Percentiles rank a stretch among this genome's conserved stretches.
These are phyloP conservation scores for Dioszegia aurantiaca DNA, from an alignment of 768 basidiomycete species.

Conservation along the genomic window DNA sequence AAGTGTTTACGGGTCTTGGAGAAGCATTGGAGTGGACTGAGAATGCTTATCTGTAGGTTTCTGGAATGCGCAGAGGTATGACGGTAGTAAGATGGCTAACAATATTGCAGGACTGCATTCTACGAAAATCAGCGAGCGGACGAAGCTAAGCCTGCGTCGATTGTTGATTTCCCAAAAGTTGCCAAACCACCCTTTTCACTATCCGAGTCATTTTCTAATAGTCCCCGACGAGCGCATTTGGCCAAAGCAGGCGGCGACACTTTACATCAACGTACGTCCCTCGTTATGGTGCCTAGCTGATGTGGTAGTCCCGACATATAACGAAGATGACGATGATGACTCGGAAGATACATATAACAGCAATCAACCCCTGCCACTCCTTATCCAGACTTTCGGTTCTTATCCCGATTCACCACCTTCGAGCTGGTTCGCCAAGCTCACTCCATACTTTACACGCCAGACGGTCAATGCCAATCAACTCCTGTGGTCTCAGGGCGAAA, in stretches of 20 bases:
- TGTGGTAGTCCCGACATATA: neutral
- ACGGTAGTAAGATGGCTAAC: slow-evolving; percentile 57
- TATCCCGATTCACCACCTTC: slow-evolving; percentile 57
- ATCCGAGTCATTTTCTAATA: slow-evolving; percentile 58
- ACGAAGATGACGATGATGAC: slow-evolving; percentile 9
- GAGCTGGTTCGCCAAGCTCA: slow-evolving; percentile 62
- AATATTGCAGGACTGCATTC: slow-evolving; percentile 45
- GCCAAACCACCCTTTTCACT: slow-evolving; percentile 56
- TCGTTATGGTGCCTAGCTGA: neutral
- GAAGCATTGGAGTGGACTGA: slow-evolving; percentile 98
- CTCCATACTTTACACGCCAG: slow-evolving; percentile 68
- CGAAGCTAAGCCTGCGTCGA: slow-evolving; percentile 18
- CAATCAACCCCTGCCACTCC: slow-evolving; percentile 68
- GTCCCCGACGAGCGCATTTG: slow-evolving; percentile 67
- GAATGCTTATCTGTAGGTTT: slow-evolving; percentile 77
- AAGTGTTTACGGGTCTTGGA: slow-evolving; percentile 74
- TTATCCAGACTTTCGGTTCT: slow-evolving; percentile 75
- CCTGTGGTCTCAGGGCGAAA: slow-evolving; percentile 75
- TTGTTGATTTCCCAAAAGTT: slow-evolving; percentile 45
- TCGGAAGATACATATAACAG: slow-evolving; percentile 21
- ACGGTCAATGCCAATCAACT: slow-evolving; percentile 61
- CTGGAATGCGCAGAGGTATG: slow-evolving; percentile 57
- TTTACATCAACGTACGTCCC: slow-evolving; percentile 30
- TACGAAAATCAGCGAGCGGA: slow-evolving; percentile 41
- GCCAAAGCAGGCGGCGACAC: slow-evolving; percentile 70